These are phyloP conservation scores for Lepidium didymum DNA, from an alignment of 345 rosid species.

Conservation along the genomic window DNA sequence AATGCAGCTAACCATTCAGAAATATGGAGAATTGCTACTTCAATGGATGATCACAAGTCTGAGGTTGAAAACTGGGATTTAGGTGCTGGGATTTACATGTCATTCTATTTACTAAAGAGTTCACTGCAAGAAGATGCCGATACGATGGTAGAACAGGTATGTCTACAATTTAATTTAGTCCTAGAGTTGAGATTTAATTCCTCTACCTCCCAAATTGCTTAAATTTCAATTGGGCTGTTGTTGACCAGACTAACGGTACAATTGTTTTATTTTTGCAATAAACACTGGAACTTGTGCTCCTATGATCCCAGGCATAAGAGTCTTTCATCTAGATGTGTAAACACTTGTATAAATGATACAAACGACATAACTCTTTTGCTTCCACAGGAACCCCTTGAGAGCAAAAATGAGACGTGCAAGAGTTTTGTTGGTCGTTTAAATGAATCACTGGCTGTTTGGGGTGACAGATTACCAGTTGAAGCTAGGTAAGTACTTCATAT, in stretches of 20 bases:
- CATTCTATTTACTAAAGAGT: slow-evolving; percentile 65
- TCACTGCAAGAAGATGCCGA: slow-evolving; percentile 49
- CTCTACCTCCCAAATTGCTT: neutral
- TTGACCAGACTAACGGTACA: neutral
- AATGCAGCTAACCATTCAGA: slow-evolving; percentile 69
- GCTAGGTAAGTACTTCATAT: slow-evolving; percentile 52
- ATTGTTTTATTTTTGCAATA: too few relatives aligned
- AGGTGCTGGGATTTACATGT: slow-evolving; percentile 80
- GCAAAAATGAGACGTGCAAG: slow-evolving; percentile 53
- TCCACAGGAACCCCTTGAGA: slow-evolving; percentile 66
- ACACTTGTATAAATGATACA: neutral
- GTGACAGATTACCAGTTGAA: slow-evolving; percentile 54
- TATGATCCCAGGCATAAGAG: neutral
- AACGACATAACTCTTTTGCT: slow-evolving; percentile 2
- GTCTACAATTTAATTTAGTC: too few relatives aligned
- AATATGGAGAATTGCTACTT: slow-evolving; percentile 66
- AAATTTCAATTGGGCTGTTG: neutral
- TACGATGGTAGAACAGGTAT: slow-evolving; percentile 51
- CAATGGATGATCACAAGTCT: slow-evolving; percentile 84
- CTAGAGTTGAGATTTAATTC: too few relatives aligned
- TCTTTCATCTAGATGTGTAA: neutral
- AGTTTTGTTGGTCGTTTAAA: slow-evolving; percentile 54
- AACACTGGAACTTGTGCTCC: neutral
- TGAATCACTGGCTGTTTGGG: slow-evolving; percentile 66
- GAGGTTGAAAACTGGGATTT: slow-evolving; percentile 96